A percentile compares a stretch with the other conserved stretches of the same genome.
These are phyloP conservation scores for Penicillium macrosclerotiorum DNA, from an alignment of 495 filamentous ascomycete species.

Conservation along the genomic window DNA sequence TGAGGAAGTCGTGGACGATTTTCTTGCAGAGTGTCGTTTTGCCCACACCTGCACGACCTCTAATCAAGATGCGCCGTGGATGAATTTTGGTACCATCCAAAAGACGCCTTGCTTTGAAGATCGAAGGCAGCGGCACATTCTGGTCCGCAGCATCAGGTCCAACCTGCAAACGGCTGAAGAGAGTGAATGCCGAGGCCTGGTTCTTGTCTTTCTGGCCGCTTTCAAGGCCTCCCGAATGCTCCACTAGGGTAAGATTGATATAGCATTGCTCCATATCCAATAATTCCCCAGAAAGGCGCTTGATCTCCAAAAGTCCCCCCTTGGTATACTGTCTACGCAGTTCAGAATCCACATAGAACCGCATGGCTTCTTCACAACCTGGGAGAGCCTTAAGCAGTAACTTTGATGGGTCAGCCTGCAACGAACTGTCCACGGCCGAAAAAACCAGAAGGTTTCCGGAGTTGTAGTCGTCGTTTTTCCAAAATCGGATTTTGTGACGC, in stretches of 20 bases:
- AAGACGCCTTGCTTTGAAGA: not conserved
- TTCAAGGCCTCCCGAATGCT: not conserved
- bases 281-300: constrained; percentile 13
- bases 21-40: constrained; percentile 50
- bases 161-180: not conserved
- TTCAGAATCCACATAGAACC: too few relatives aligned
- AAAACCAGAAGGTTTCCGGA: too few relatives aligned
- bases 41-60: constrained; percentile 40
- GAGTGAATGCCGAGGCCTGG: not conserved
- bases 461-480: too few relatives aligned
- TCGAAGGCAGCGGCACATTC: not conserved
- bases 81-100: not conserved
- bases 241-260: constrained; percentile 18
- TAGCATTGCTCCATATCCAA: constrained; percentile 18
- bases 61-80: constrained; percentile 37
- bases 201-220: not conserved
- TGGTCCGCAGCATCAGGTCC: not conserved
- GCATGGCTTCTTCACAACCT: too few relatives aligned
- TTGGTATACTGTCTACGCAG: too few relatives aligned
- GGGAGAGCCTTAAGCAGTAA: too few relatives aligned
- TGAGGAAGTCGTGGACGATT: constrained; percentile 24
- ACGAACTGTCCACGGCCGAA: too few relatives aligned
- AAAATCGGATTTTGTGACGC: too few relatives aligned
- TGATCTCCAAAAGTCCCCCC: too few relatives aligned
- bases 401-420: too few relatives aligned